phyloP scores from a whole-genome alignment of 2,329 filamentous ascomycete species.

The Diatrype stigma region DNA sequence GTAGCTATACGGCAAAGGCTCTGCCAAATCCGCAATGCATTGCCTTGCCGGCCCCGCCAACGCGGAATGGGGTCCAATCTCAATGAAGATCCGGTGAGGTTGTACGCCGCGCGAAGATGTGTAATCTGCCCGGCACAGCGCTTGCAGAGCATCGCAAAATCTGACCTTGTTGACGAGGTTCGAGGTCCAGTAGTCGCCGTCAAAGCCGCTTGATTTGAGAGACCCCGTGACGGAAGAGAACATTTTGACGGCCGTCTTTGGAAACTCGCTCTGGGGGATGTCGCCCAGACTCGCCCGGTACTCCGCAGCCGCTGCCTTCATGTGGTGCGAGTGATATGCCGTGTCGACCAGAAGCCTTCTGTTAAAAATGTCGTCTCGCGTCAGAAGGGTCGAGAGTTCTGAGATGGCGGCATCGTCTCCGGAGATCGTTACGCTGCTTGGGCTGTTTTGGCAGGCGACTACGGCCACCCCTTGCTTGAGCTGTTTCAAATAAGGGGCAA shows the following conservation, averaged over 20 bases:
- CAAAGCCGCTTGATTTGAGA: neutral
- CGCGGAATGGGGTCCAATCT: neutral
- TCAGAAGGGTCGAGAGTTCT: neutral
- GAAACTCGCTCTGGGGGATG: neutral
- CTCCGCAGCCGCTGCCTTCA: slow-evolving; percentile 11
- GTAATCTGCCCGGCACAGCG: neutral
- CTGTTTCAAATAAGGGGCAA: slow-evolving; percentile 7
- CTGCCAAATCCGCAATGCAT: neutral
- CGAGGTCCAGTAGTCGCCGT: slow-evolving; percentile 7
- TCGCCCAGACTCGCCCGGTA: slow-evolving; percentile 11
- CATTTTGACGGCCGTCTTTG: neutral
- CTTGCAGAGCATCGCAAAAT: neutral
- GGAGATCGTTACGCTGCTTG: slow-evolving; percentile 19
- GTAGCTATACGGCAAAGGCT: neutral
- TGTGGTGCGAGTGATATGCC: slow-evolving; percentile 21
- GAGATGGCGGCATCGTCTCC: slow-evolving; percentile 13
- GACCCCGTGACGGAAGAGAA: neutral
- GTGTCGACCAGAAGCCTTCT: slow-evolving; percentile 7
- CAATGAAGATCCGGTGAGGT: neutral
- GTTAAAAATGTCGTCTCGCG: slow-evolving; percentile 14
- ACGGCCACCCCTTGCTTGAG: slow-evolving; percentile 10
- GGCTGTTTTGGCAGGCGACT: slow-evolving; percentile 20
- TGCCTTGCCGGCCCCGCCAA: neutral
- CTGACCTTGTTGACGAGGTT: neutral
- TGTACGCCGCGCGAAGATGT: neutral